Evolutionary conservation across 371 early-diverging fungal genomes (phyloP).

Genomic region (Mucor lusitanicus): DNA sequence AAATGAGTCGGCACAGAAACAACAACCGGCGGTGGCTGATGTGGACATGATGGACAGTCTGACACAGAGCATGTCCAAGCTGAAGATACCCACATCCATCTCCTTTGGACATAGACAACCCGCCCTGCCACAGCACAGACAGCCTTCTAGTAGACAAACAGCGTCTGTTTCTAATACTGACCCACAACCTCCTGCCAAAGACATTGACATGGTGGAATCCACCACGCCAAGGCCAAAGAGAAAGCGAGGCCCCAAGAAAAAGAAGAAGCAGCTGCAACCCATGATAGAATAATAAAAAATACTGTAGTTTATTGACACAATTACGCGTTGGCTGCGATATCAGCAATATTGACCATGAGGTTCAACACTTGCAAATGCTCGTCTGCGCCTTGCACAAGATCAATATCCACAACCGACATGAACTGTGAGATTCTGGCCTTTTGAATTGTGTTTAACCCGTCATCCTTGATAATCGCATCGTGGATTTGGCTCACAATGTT

Average conservation of each 20-base stretch:
- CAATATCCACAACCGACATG: slow-evolving; percentile 70
- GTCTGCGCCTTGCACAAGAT: slow-evolving; percentile 85
- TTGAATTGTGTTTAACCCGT: slow-evolving; percentile 63
- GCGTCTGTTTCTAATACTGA: not conserved
- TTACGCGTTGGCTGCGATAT: slow-evolving; percentile 28
- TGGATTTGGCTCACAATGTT: slow-evolving; percentile 70
- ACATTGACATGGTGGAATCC: not conserved
- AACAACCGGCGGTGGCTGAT: not conserved
- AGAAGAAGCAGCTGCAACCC: not conserved
- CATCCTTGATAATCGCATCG: slow-evolving; percentile 60
- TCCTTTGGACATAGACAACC: slow-evolving; percentile 33
- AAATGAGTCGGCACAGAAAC: not conserved
- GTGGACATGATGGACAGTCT: slow-evolving; percentile 26
- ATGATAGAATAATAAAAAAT: slow-evolving; percentile 1
- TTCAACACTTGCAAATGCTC: slow-evolving; percentile 83
- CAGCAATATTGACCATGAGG: slow-evolving; percentile 61
- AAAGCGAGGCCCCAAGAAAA: slow-evolving; percentile 9
- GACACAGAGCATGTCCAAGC: slow-evolving; percentile 21
- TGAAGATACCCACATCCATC: slow-evolving; percentile 36
- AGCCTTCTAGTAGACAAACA: not conserved
- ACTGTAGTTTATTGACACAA: slow-evolving; percentile 2
- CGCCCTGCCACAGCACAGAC: not conserved
- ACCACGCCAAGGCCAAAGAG: not conserved
- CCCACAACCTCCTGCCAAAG: not conserved
- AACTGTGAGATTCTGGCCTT: slow-evolving; percentile 67